These are phyloP conservation scores for Stephania yunnanensis DNA, from an alignment of 164 flowering plant genomes.

Conservation along the genomic window DNA sequence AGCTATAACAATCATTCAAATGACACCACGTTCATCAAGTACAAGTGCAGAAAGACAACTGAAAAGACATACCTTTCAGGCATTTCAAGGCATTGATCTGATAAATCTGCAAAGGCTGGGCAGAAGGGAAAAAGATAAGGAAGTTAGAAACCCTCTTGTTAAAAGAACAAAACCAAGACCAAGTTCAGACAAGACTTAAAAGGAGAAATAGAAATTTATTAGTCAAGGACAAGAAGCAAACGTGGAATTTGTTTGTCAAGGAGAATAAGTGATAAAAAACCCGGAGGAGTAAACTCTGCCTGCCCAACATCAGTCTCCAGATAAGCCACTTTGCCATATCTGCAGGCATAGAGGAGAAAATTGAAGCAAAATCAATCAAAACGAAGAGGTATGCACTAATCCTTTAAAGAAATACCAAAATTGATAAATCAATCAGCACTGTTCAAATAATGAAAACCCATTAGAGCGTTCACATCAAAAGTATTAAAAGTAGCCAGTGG, in stretches of 20 bases:
- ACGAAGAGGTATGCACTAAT: background rate
- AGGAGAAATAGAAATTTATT: background rate
- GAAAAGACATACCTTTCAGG: conserved; percentile 59
- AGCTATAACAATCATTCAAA: background rate
- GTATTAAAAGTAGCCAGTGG: background rate
- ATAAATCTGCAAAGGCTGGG: conserved; percentile 42
- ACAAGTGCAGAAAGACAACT: background rate
- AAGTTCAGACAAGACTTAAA: background rate
- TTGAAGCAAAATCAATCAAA: background rate
- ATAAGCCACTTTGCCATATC: conserved; percentile 69
- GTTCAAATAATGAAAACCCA: background rate
- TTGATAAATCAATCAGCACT: background rate
- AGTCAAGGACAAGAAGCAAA: conserved; percentile 8
- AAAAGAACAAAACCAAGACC: background rate
- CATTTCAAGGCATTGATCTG: conserved; percentile 69
- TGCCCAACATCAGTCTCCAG: conserved; percentile 98
- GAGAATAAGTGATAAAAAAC: conserved; percentile 67
- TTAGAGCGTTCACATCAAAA: background rate
- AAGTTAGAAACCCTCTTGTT: background rate
- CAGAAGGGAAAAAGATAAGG: background rate
- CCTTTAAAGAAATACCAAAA: background rate
- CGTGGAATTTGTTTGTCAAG: conserved; percentile 64
- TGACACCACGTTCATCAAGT: background rate
- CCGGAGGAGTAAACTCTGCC: conserved; percentile 91
- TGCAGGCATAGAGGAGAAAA: conserved; percentile 21